Base-by-base conservation (phyloP, 2,329 filamentous ascomycete genomes). In the Fusarium sp. region DNA sequence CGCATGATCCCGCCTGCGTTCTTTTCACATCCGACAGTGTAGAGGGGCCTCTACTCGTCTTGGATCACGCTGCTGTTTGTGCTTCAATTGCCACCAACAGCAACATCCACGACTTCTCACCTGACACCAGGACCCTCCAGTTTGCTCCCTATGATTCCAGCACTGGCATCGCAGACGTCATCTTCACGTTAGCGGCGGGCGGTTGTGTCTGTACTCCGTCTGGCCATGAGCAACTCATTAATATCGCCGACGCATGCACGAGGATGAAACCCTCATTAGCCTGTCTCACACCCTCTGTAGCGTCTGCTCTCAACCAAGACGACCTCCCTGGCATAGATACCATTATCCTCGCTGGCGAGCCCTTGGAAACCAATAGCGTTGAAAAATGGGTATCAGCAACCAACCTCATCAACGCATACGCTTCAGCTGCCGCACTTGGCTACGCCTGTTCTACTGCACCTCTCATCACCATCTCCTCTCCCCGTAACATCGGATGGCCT, bases 401-500 rank as follows among this genome's bases (percentile, higher is more conserved):
- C 2, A 48, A 37, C 5, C 27, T 48, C 15, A 48, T 48, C 32
- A 37, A 48, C 4, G 46, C 55, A 14, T 62, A 62, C 25, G 30
- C 48, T 19, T 15, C 41, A 2, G 19, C 55, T 43, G 47, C 47
- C 39, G 39, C 40, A 10, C 30, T 58, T 5, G 55, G 55, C 22
- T 58, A 45, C 40, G 55, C 37, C 32, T 58, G 55, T n/a, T 58
- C 23, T 39, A 58, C 55, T 10, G 30, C 39, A 37, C 55, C 55
- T 46, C 4, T 58, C 19, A 55, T 19, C 52, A 32, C 32, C 2
- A 32, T 23, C 7, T 39, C 52, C 33, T 52, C 23, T 23, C 59
- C 39, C 2, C 30, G 23, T 14, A 53, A 62, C 44, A 52, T 59
- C 35, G 59, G 59, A 47, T 62, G 59, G 59, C 55, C 59, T 20